A percentile compares a stretch with the other conserved stretches of the same genome.
These are phyloP conservation scores for Aspergillus tanneri DNA, from an alignment of 2,329 filamentous ascomycete species.

Conservation along the genomic window DNA sequence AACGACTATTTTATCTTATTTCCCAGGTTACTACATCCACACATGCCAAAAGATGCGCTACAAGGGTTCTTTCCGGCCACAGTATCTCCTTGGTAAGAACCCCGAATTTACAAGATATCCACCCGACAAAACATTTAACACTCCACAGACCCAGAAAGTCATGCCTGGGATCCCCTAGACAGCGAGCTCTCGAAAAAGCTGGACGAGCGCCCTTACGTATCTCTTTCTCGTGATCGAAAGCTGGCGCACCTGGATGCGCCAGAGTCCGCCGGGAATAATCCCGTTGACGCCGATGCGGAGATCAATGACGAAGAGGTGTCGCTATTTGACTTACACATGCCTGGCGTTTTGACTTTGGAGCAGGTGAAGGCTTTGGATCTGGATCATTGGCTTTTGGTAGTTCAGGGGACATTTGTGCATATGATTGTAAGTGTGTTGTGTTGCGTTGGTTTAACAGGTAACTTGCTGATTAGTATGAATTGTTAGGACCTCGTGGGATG, in stretches of 20 bases:
- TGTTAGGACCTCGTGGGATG: conserved; percentile 48
- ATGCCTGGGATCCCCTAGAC: conserved; percentile 47
- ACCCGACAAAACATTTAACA: neutral
- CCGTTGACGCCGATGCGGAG: conserved; percentile 15
- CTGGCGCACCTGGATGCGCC: conserved; percentile 11
- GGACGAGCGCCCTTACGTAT: conserved; percentile 46
- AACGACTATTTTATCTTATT: neutral
- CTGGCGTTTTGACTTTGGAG: conserved; percentile 45
- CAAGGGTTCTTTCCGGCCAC: conserved; percentile 48
- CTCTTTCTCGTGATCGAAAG: conserved; percentile 41
- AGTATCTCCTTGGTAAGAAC: conserved; percentile 48
- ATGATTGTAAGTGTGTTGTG: conserved; percentile 38
- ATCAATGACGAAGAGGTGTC: conserved; percentile 45
- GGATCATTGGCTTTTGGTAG: conserved; percentile 45
- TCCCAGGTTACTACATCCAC: conserved; percentile 61
- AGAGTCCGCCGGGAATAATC: neutral
- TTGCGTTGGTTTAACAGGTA: neutral
- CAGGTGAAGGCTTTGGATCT: conserved; percentile 45
- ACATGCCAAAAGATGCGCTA: conserved; percentile 54
- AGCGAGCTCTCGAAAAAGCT: conserved; percentile 43
- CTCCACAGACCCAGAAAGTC: conserved; percentile 48
- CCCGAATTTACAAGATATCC: neutral
- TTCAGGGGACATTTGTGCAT: conserved; percentile 43
- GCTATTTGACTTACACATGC: conserved; percentile 48
- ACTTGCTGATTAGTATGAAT: neutral